phyloP scores from a whole-genome alignment of 441 rosid genomes.

The Populus hybrid region DNA sequence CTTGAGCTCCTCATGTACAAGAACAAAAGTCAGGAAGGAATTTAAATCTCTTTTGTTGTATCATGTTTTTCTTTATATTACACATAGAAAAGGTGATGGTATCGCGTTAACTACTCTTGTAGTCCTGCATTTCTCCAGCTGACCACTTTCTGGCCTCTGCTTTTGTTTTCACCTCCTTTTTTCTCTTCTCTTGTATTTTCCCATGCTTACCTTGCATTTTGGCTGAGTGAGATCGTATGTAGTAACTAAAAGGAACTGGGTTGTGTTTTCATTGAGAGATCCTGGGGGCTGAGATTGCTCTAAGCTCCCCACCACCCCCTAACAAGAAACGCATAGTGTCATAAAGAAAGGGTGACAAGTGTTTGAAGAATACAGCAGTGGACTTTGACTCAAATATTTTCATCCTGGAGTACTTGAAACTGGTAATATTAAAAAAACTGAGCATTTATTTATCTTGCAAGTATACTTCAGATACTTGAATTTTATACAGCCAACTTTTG shows the following conservation, averaged over 20 bases:
- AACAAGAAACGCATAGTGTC: neutral
- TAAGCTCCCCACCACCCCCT: neutral
- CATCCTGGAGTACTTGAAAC: slow-evolving; percentile 14
- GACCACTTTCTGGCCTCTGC: neutral
- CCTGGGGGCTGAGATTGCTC: neutral
- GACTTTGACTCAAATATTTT: neutral
- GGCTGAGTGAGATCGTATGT: neutral
- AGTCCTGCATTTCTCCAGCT: neutral
- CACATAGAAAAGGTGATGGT: neutral
- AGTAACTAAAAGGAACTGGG: neutral
- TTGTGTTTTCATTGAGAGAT: neutral
- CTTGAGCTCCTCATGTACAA: neutral
- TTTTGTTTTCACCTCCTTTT: neutral
- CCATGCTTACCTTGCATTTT: neutral
- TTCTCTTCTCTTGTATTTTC: too few relatives aligned
- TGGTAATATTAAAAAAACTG: neutral
- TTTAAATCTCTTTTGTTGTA: neutral
- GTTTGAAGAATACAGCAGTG: neutral
- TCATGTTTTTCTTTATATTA: neutral
- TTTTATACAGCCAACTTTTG: slow-evolving; percentile 15
- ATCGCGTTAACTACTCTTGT: neutral
- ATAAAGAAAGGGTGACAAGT: neutral
- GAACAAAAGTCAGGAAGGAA: neutral
- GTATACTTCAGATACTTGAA: slow-evolving; percentile 4
- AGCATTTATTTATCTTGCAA: slow-evolving; percentile 5